Evolutionary conservation across 768 basidiomycete species (phyloP), one percentile per base, ranked within the genome.

Genomic region (Leccinum fibrillosum): DNA sequence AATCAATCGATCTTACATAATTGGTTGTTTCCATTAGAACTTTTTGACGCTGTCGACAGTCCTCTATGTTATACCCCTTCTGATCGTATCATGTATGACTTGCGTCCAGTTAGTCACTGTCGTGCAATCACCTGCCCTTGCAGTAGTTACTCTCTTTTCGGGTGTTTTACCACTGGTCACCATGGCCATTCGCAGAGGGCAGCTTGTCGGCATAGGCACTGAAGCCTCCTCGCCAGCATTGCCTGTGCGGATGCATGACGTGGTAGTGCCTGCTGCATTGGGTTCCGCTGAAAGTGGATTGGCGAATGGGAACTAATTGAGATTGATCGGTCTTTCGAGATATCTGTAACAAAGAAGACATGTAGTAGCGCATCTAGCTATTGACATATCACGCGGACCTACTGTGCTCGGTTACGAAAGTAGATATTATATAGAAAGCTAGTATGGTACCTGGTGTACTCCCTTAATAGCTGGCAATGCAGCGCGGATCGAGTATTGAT

Each of bases 31-130:
- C 32, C 28, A 2, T 47, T 2, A 70, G 67, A 39, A 44, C 1
- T 19, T 47, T 52, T 54, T 54, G 10, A 52, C 50, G 1, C 2
- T 63, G 10, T 57, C 58, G 11, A 62, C 21, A 49, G 25, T 62
- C n/a, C 52, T 69, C 2, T 62, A 70, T 48, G 47, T 23, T 2
- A 21, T 70, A 12, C 69, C 70, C 26, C 52, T 59, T 1, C 26
- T 66, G 2, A 58, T 57, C n/a, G 59, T 47, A 34, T 61, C 50
- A 6, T 56, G 53, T 8, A 54, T 64, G 30, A 56, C 60, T 2
- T 21, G 51, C 6, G 26, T 63, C 11, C 54, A 59, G 44, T 54
- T 70, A 2, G 34, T 53, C 34, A 17, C 34, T 7, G 37, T 7
- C 8, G 11, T 62, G 23, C 42, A 53, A 23, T 69, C 70, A 0